Evolutionary conservation across 2,329 filamentous ascomycete species (phyloP), one percentile per base, ranked within the genome.

Genomic region (Lizonia empirigonia): DNA sequence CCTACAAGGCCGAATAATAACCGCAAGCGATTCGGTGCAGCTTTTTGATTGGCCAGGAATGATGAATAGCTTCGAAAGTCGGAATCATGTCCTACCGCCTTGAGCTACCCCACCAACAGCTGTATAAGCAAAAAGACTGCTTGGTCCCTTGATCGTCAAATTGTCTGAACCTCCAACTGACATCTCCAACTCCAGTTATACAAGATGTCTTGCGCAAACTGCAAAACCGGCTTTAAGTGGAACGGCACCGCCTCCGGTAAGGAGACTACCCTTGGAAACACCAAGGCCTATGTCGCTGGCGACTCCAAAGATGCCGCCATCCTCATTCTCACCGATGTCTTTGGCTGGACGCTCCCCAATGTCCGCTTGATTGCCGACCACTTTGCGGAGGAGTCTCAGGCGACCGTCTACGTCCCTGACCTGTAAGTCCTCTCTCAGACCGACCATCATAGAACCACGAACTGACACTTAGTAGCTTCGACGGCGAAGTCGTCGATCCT

Each of bases 341-440:
- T 79, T 52, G 78, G 78, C 52, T 80, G 73, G 73, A 74, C 73
- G n/a, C 73, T 80, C 39, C 62, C 69, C 24, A 80, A 80, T 60
- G 63, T 74, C 35, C 73, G 78, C 24, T 58, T 80, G 4, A 65
- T 80, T 12, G 78, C 78, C 10, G 78, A 80, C 62, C 65, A 75
- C 40, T 80, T 79, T 59, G 78, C 78, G 23, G 71, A 74, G 27
- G 69, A 72, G 53, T 70, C 70, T 10, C 74, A 77, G 60, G 79
- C 76, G 58, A 77, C 75, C 40, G 70, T 70, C 56, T 79, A 78
- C 59, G 62, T 80, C 24, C 73, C 77, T 1, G 77, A 80, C 57
- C 63, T 80, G 70, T 72, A 55, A 58, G 65, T 22, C 18, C 16
- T 19, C 36, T 13, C 9, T 8, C 5, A 13, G 12, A 18, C 9